Evolutionary conservation across 108 stramenopile species (phyloP), one percentile per base, ranked within the genome.

Genomic region (Aurantiochytrium sp.): DNA sequence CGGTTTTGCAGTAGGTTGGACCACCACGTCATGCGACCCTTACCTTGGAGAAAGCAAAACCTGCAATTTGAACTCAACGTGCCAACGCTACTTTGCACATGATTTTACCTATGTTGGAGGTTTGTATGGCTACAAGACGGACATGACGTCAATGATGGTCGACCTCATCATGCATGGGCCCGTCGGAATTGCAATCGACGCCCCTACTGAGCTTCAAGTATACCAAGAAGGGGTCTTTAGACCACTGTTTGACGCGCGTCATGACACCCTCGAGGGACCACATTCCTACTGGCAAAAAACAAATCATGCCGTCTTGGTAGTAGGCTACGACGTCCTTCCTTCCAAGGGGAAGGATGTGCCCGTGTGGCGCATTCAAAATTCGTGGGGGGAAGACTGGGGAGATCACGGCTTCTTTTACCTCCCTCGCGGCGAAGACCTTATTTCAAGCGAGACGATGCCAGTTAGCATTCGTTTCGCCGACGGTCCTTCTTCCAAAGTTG

Each of bases 121-220:
- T 4, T 16, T 19, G n/a, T 83, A 83, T 83, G 76, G 76, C 6
- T 83, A 83, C 51, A 53, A 53, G n/a, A 23, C 49, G n/a, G 51
- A 47, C n/a, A 83, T 83, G 76, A 23, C 45, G 23, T 21, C 45
- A 2, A 83, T 83, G 4, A 83, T 83, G 76, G 51, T 83, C 25
- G 76, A 83, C 51, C 76, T 83, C 76, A 83, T 83, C 25, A 25
- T 53, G 45, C n/a, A 83, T 23, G 76, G 76, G 6, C 76, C 76
- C 25, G 49, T 83, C 19, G 51, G 49, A 6, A 53, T 83, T 16
- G 76, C 76, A 3, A 83, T 83, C 0, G 51, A 83, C n/a, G 76
- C 76, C 8, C 76, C 45, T 19, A 18, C 76, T 53, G 76, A 83
- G n/a, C 51, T 83, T 8, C 76, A 83, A 45, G 49, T 83, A 25